Evolutionary conservation across 2,329 filamentous ascomycete genomes (phyloP).

Genomic region (Alternaria brassicicola): DNA sequence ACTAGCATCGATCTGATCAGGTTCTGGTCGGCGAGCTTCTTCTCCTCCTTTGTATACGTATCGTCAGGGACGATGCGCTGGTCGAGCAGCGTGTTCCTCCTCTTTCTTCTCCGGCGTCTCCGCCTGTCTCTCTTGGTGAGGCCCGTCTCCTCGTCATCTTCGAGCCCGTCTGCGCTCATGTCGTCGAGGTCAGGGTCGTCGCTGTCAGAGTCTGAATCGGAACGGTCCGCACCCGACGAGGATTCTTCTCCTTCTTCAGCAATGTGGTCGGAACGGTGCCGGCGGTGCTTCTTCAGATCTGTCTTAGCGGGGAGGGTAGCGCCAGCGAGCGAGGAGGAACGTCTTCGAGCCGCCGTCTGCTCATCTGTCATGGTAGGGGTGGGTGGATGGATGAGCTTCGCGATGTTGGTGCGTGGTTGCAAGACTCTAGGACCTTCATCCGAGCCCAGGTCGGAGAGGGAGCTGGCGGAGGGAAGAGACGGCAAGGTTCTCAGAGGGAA

Average conservation of each 20-base stretch:
- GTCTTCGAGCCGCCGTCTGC: conserved; percentile 36
- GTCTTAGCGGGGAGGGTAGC: conserved; percentile 29
- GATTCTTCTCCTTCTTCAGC: conserved; percentile 42
- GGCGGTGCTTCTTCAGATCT: conserved; percentile 35
- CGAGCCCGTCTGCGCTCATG: conserved; percentile 70
- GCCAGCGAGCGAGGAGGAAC: conserved; percentile 45
- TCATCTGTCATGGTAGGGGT: conserved; percentile 43
- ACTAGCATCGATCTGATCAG: conserved; percentile 72
- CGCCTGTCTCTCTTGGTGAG: conserved; percentile 75
- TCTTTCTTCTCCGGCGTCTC: conserved; percentile 69
- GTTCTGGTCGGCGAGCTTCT: conserved; percentile 75
- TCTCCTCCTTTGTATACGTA: conserved; percentile 71
- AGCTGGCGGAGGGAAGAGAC: conserved; percentile 41
- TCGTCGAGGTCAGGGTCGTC: conserved; percentile 64
- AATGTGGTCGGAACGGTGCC: conserved; percentile 41
- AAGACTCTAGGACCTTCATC: conserved; percentile 22
- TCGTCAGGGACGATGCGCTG: conserved; percentile 65
- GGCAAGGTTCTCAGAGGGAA: conserved; percentile 46
- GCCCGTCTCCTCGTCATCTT: conserved; percentile 89
- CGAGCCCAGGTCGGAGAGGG: conserved; percentile 31
- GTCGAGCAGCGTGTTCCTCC: conserved; percentile 73
- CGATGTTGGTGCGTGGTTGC: conserved; percentile 28
- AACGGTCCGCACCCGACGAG: conserved; percentile 35
- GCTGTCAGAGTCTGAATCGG: conserved; percentile 45
- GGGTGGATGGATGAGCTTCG: conserved; percentile 40